A percentile compares a stretch with the other conserved stretches of the same genome.
These are phyloP conservation scores for Entelexis paramagnoliae DNA, from an alignment of 1,139 yeast species.

Conservation along the genomic window DNA sequence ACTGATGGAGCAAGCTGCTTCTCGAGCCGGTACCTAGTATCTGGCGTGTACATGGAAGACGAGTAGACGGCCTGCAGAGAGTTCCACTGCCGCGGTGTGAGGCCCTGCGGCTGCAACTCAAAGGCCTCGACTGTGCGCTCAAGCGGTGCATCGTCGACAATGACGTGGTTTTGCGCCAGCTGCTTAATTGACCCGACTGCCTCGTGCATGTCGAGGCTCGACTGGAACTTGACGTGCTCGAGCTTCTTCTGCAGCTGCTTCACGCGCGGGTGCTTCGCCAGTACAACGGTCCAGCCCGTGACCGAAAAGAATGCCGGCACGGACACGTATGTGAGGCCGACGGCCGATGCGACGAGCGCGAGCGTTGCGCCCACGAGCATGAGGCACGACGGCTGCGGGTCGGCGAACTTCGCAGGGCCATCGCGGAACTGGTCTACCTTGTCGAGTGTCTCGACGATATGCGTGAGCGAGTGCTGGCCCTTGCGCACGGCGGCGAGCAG, in stretches of 20 bases:
- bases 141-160: constrained; percentile 57
- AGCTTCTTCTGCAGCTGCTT: constrained; percentile 26
- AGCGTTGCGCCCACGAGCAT: constrained; percentile 41
- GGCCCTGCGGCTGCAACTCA: constrained; percentile 60
- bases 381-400: constrained; percentile 57
- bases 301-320: constrained; percentile 51
- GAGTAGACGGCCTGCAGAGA: constrained; percentile 39
- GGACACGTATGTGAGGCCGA: constrained; percentile 56
- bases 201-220: constrained; percentile 23
- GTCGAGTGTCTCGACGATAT: constrained; percentile 44
- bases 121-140: constrained; percentile 53
- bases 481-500: constrained; percentile 47
- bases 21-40: constrained; percentile 43
- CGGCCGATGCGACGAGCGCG: constrained; percentile 37
- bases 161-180: constrained; percentile 29
- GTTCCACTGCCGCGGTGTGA: constrained; percentile 52
- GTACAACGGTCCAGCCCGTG: constrained; percentile 28
- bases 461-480: constrained; percentile 52
- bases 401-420: constrained; percentile 61
- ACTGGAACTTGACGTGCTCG: constrained; percentile 20
- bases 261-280: constrained; percentile 30
- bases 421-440: constrained; percentile 46
- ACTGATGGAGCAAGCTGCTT: constrained; percentile 63
- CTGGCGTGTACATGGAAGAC: constrained; percentile 42
- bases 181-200: constrained; percentile 31